These are phyloP conservation scores for Phyllosticta citrichinensis DNA, from an alignment of 2,329 filamentous ascomycete genomes.

Conservation along the genomic window DNA sequence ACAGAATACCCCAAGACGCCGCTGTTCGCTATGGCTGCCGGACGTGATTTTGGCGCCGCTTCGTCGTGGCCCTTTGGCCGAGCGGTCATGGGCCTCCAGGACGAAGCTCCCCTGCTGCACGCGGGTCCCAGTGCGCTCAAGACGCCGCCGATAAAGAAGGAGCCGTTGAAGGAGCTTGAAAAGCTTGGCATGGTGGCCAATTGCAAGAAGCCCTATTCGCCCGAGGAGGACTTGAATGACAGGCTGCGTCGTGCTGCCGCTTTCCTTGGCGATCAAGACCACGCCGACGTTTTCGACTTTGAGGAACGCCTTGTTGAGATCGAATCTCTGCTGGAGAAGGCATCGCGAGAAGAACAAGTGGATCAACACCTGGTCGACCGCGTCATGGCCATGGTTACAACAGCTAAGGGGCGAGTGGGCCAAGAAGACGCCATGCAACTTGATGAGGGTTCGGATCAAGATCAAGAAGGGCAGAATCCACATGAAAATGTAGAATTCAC, in stretches of 20 bases:
- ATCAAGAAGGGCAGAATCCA: not conserved
- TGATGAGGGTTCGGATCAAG: not conserved
- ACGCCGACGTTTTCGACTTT: not conserved
- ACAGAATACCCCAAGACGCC: not conserved
- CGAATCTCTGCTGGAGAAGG: not conserved
- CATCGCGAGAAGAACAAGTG: not conserved
- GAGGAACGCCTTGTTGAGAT: not conserved
- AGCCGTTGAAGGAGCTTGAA: not conserved
- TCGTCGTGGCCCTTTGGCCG: not conserved
- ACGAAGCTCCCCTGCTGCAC: not conserved
- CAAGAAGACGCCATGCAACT: not conserved
- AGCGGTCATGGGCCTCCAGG: not conserved
- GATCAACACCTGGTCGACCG: not conserved
- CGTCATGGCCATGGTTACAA: not conserved
- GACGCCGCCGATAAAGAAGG: not conserved
- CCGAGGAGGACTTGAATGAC: not conserved
- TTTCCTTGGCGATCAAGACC: not conserved
- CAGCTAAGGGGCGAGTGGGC: not conserved
- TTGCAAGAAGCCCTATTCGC: not conserved
- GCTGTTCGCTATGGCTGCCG: not conserved
- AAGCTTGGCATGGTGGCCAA: not conserved
- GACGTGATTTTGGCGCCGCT: not conserved
- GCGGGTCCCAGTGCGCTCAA: not conserved
- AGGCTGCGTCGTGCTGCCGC: not conserved
- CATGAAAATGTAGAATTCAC: not conserved